phyloP scores from a whole-genome alignment of 129 eudicot species.

The Flaveria sonorensis region DNA sequence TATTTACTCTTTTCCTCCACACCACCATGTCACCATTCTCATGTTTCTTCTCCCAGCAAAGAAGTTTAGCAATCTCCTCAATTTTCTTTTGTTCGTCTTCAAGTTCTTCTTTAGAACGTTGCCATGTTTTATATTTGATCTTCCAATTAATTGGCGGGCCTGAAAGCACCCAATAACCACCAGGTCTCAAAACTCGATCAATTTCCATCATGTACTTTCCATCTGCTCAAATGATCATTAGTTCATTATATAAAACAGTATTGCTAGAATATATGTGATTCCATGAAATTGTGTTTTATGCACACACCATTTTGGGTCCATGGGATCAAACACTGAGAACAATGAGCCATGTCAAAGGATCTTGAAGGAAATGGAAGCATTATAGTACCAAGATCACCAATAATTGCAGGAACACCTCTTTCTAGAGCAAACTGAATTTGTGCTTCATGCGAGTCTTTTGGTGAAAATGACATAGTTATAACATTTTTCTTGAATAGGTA shows the following conservation, averaged over 20 bases:
- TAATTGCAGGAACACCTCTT: constrained; percentile 46
- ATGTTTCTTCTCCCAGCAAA: constrained; percentile 56
- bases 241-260: background rate
- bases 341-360: constrained; percentile 44
- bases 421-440: constrained; percentile 47
- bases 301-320: constrained; percentile 36
- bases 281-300: background rate
- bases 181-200: constrained; percentile 46
- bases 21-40: constrained; percentile 47
- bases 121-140: constrained; percentile 38
- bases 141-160: constrained; percentile 55
- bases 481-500: constrained; percentile 39
- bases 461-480: constrained; percentile 38
- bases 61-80: constrained; percentile 49
- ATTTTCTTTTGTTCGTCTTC: constrained; percentile 47
- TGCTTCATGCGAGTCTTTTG: constrained; percentile 37
- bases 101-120: constrained; percentile 43
- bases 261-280: background rate
- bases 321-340: constrained; percentile 35
- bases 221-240: constrained; percentile 23
- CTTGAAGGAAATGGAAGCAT: constrained; percentile 43
- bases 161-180: constrained; percentile 55
- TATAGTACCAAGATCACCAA: constrained; percentile 37
- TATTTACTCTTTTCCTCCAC: constrained; percentile 43
- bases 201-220: constrained; percentile 39